Conservation (phyloP, 169 alveolate genomes). For the Theileria annulata region DNA sequence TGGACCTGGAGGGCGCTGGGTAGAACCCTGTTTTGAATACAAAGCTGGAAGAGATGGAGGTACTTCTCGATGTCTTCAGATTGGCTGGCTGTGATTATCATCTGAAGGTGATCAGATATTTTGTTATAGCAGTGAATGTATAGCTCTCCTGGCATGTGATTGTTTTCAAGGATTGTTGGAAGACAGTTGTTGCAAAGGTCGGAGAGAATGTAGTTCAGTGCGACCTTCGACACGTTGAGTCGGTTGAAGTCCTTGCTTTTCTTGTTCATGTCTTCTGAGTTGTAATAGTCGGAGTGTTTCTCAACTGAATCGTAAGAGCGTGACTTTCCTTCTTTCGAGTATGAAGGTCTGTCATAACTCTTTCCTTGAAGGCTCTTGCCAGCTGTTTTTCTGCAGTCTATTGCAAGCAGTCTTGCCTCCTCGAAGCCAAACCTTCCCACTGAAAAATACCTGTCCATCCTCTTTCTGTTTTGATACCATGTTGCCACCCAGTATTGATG, state of each 20-base stretch:
- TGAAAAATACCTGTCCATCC: slow-evolving; percentile 75
- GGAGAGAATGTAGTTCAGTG: slow-evolving; percentile 64
- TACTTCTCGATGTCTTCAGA: slow-evolving; percentile 69
- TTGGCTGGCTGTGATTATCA: slow-evolving; percentile 70
- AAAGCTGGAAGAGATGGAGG: slow-evolving; percentile 64
- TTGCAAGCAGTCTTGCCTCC: slow-evolving; percentile 76
- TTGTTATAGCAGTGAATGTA: slow-evolving; percentile 71
- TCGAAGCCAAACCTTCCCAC: slow-evolving; percentile 79
- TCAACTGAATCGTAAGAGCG: slow-evolving; percentile 27
- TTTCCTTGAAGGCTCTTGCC: slow-evolving; percentile 68
- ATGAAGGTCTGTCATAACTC: slow-evolving; percentile 60
- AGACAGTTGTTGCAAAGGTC: slow-evolving; percentile 71
- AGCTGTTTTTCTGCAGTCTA: slow-evolving; percentile 72
- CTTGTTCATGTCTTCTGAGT: slow-evolving; percentile 45
- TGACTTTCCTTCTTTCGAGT: slow-evolving; percentile 33
- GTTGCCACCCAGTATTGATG: slow-evolving; percentile 80
- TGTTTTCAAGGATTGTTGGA: slow-evolving; percentile 66
- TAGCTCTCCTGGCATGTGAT: slow-evolving; percentile 73
- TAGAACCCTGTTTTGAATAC: slow-evolving; percentile 67
- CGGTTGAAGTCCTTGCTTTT: slow-evolving; percentile 70
- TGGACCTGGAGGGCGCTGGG: slow-evolving; percentile 71
- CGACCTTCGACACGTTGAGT: slow-evolving; percentile 69
- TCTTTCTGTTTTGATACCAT: slow-evolving; percentile 77
- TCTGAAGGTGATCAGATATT: slow-evolving; percentile 67
- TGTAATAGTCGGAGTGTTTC: slow-evolving; percentile 55